Evolutionary conservation across 345 rosid genomes (phyloP).

Genomic region (Dipteronia sinensis): DNA sequence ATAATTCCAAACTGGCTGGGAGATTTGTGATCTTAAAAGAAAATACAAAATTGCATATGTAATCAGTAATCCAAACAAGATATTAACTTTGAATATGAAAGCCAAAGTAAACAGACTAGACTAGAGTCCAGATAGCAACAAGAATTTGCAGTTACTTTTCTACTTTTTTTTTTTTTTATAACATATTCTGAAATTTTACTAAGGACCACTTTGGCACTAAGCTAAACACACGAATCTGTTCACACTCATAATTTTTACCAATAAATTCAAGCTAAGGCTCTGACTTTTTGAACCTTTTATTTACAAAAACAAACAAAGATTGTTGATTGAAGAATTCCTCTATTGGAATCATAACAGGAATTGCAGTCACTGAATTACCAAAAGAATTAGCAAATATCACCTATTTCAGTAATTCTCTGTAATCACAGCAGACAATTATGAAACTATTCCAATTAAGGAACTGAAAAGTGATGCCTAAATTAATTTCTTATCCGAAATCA

Average conservation of each 20-base stretch:
- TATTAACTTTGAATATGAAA: not conserved
- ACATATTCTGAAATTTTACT: not conserved
- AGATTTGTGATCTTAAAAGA: conserved; percentile 8
- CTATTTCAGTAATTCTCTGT: conserved; percentile 1
- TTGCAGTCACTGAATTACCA: conserved; percentile 15
- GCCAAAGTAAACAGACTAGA: not conserved
- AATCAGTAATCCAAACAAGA: conserved; percentile 13
- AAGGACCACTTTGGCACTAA: conserved; percentile 1
- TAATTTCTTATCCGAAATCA: conserved; percentile 29
- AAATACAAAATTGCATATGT: conserved; percentile 9
- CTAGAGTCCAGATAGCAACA: not conserved
- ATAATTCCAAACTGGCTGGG: not conserved
- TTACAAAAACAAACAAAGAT: not conserved
- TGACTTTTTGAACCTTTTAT: not conserved
- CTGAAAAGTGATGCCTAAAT: conserved; percentile 18
- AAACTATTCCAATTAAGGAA: conserved; percentile 24
- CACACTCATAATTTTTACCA: not conserved
- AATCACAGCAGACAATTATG: conserved; percentile 6
- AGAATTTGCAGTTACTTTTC: not conserved
- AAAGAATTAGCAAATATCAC: conserved; percentile 17
- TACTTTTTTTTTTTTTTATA: not conserved
- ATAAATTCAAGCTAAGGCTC: not conserved
- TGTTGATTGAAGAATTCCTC: not conserved
- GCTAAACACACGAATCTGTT: conserved; percentile 3
- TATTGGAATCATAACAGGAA: conserved; percentile 17